Base-by-base conservation (phyloP, 768 basidiomycete species). In the Kwoniella dejecticola region DNA sequence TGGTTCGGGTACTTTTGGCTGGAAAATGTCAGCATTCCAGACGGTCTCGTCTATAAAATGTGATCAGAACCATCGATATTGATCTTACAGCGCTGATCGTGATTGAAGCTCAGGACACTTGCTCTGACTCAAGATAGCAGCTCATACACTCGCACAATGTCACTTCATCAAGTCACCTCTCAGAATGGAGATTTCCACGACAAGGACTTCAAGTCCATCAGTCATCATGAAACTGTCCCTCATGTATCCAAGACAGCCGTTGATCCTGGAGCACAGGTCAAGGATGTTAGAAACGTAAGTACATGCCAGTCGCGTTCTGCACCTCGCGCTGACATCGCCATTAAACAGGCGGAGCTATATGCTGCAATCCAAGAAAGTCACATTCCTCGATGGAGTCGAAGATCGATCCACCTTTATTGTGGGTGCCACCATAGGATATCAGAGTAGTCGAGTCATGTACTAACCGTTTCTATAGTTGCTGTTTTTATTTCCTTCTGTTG, bases 401-500 rank as follows among this genome's bases (percentile, higher is more conserved):
- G 53, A 21, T 64, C 63, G 3, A 47, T 52, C 21, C 50, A 64
- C 36, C 41, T 64, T 10, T 64, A 64, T 40, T 64, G 63, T 64
- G 29, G 44, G 63, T 36, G 6, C 21, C 11, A 24, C 41, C 23
- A 17, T 21, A 42, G 33, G 21, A 15, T 21, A n/a, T n/a, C n/a
- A n/a, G n/a, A 23, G 7, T 36, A 46, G 29, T 23, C 19, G 10
- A 15, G 19, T 27, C 21, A 7, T 23, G 8, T 33, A 40, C 56
- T 59, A 45, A 48, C 46, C 11, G 36, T 17, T 23, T n/a, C 8
- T 31, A 10, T 30, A 64, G 57, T 64, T 57, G 38, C 63, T 11
- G 58, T 65, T 33, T 65, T 65, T 41, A 40, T 65, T 38, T 36
- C 64, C 23, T 65, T 65, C 59, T 65, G 64, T 48, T 65, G 66